phyloP scores from a whole-genome alignment of 2,329 filamentous ascomycete genomes.

The Sporothrix curviconia region DNA sequence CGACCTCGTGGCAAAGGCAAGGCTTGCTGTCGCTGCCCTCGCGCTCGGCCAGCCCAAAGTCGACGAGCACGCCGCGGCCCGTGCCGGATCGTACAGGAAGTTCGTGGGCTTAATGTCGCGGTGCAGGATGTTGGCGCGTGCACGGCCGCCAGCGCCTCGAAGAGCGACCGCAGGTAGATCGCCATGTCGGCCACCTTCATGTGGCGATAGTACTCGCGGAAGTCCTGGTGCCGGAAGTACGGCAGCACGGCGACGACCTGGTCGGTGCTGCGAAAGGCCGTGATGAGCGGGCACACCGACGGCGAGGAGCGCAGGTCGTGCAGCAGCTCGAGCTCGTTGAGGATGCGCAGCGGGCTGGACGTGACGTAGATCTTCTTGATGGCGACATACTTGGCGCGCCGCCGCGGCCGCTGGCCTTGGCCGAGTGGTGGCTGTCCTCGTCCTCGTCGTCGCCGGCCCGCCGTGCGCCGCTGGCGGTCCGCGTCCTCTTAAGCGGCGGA shows the following conservation, averaged over 20 bases:
- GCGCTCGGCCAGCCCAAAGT: constrained; percentile 92
- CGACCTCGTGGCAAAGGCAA: constrained; percentile 70
- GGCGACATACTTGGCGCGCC: constrained; percentile 71
- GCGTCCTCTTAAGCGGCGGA: constrained; percentile 51
- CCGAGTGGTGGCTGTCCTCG: not conserved
- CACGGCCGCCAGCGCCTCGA: constrained; percentile 76
- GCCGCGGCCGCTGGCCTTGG: constrained; percentile 22
- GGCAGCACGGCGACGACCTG: constrained; percentile 93
- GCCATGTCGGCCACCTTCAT: constrained; percentile 82
- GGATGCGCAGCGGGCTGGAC: constrained; percentile 83
- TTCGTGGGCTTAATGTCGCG: constrained; percentile 97
- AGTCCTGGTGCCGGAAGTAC: constrained; percentile 93
- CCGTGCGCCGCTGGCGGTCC: constrained; percentile 31
- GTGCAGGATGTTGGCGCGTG: constrained; percentile 82
- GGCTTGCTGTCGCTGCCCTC: constrained; percentile 70
- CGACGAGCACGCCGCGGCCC: constrained; percentile 85
- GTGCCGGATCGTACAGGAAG: constrained; percentile 84
- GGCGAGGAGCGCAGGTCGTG: constrained; percentile 76
- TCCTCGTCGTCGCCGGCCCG: constrained; percentile 17
- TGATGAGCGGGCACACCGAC: constrained; percentile 91
- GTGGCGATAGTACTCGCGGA: constrained; percentile 86
- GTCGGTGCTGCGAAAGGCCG: constrained; percentile 88
- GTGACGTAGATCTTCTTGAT: constrained; percentile 99
- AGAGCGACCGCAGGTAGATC: constrained; percentile 82
- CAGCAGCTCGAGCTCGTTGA: constrained; percentile 92